Conservation (phyloP, 2,329 filamentous ascomycete species). For the Phaeoacremonium minimum region DNA sequence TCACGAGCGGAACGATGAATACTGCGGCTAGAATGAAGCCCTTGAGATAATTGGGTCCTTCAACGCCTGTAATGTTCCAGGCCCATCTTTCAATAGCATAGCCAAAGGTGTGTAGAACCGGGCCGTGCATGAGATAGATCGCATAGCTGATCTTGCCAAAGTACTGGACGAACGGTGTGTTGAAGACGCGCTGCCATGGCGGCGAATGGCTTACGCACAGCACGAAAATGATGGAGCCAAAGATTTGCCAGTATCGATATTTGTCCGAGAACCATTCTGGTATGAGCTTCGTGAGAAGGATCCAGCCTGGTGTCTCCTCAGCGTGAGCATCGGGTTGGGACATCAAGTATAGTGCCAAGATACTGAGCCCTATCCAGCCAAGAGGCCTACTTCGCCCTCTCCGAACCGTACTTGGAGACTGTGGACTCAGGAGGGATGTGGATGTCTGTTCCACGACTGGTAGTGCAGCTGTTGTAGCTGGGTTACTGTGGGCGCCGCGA, state of each 20-base stretch:
- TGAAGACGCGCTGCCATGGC: slow-evolving; percentile 46
- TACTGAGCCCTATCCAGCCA: slow-evolving; percentile 36
- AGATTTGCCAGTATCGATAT: slow-evolving; percentile 53
- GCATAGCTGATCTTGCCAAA: slow-evolving; percentile 57
- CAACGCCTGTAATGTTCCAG: slow-evolving; percentile 41
- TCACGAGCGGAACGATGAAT: slow-evolving; percentile 44
- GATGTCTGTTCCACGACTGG: neutral
- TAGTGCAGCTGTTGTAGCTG: slow-evolving; percentile 9
- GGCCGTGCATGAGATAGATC: slow-evolving; percentile 58
- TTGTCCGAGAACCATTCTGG: slow-evolving; percentile 43
- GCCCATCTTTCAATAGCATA: slow-evolving; percentile 46
- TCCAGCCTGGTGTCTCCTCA: slow-evolving; percentile 45
- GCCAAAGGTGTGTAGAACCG: slow-evolving; percentile 47
- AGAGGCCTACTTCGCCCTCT: slow-evolving; percentile 4
- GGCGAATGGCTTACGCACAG: slow-evolving; percentile 41
- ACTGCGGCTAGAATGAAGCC: slow-evolving; percentile 42
- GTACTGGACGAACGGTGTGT: slow-evolving; percentile 46
- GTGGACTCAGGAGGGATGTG: slow-evolving; percentile 17
- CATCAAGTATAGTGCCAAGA: slow-evolving; percentile 49
- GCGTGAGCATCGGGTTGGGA: slow-evolving; percentile 36
- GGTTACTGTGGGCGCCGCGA: slow-evolving; percentile 35
- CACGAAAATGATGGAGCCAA: slow-evolving; percentile 49
- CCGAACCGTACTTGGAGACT: slow-evolving; percentile 18
- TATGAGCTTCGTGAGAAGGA: slow-evolving; percentile 40
- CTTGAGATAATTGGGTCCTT: slow-evolving; percentile 36